A percentile compares a stretch with the other conserved stretches of the same genome.
Conservation (phyloP, 2,329 filamentous ascomycete genomes). For the Stylonectria norvegica region DNA sequence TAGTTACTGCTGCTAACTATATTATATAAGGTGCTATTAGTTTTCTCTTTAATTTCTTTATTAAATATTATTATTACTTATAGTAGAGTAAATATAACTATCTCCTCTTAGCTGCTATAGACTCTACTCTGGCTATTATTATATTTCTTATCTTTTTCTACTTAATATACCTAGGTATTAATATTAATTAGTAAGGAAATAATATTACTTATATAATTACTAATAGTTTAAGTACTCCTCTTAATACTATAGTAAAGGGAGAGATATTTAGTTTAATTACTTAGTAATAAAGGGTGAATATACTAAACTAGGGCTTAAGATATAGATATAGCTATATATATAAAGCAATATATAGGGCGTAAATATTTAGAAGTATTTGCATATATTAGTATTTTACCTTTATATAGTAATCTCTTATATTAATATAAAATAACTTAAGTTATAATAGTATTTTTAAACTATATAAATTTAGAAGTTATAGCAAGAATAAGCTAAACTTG, state of each 20-base stretch:
- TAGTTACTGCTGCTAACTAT: conserved; percentile 58
- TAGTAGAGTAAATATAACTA: conserved; percentile 55
- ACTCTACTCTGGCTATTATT: conserved; percentile 37
- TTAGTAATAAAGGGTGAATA: neutral
- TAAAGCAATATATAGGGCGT: too few relatives aligned
- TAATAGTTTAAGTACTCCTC: conserved; percentile 22
- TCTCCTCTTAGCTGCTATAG: conserved; percentile 38
- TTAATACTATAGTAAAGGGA: conserved; percentile 20
- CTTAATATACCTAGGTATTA: conserved; percentile 32
- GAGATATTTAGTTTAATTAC: conserved; percentile 32
- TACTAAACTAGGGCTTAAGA: too few relatives aligned
- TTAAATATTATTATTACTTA: conserved; percentile 49
- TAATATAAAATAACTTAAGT: too few relatives aligned
- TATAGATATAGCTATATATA: too few relatives aligned
- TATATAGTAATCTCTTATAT: too few relatives aligned
- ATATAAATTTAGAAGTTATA: too few relatives aligned
- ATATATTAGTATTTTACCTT: too few relatives aligned
- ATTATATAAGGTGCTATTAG: conserved; percentile 58
- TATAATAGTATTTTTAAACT: too few relatives aligned
- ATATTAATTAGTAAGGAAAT: conserved; percentile 48
- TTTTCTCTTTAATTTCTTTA: conserved; percentile 55
- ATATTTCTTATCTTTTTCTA: conserved; percentile 32
- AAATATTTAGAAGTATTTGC: too few relatives aligned
- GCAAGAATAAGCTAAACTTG: too few relatives aligned
- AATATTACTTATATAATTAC: conserved; percentile 42